Base-by-base conservation (phyloP, 2,329 filamentous ascomycete genomes). In the Phyllosticta citribraziliensis region DNA sequence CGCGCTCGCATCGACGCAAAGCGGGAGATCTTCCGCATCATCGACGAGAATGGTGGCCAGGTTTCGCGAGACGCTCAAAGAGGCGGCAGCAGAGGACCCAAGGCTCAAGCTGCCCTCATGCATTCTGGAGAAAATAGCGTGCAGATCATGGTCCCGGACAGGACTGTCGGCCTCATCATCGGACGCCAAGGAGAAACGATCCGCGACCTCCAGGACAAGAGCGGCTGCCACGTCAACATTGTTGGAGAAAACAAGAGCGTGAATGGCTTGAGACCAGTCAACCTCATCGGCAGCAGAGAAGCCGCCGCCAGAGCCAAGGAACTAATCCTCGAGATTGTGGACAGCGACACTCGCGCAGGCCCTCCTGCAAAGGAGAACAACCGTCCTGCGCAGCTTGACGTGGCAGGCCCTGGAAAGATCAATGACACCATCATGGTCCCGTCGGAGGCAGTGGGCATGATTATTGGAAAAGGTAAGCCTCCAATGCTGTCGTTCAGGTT, bases 211-310 rank as follows among this genome's bases (percentile, higher is more conserved):
- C 92, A 96, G 75, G 91, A 96, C 73, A 83, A 89, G 64, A 94
- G 89, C 68, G 89, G 89, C n/a, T 96, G 91, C 73, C 92, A 96
- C 73, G 91, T 96, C 73, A 96, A 96, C 74, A 96, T 96, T 69
- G 89, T 96, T 51, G 89, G 89, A 68, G 91, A 96, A 76, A 90
- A 90, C 66, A 95, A 96, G 80, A 96, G 90, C 70, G 84, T 96
- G 66, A 95, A 95, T 70, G 91, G 91, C 53, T 80, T 96, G 64
- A 86, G 91, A 57, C 91, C 92, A 27, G 91, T 96, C 65, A 96
- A 96, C 72, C 81, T 96, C 56, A 96, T 96, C 67, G 91, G 91
- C 63, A 86, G 86, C 52, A 83, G 83, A 52, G 83, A 87, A 68
- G 87, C 90, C 58, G 88, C 90, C 56, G 84, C 85, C 55, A 83